phyloP scores from a whole-genome alignment of 225 moss, liverwort and hornwort genomes.

The Bryum argenteum region DNA sequence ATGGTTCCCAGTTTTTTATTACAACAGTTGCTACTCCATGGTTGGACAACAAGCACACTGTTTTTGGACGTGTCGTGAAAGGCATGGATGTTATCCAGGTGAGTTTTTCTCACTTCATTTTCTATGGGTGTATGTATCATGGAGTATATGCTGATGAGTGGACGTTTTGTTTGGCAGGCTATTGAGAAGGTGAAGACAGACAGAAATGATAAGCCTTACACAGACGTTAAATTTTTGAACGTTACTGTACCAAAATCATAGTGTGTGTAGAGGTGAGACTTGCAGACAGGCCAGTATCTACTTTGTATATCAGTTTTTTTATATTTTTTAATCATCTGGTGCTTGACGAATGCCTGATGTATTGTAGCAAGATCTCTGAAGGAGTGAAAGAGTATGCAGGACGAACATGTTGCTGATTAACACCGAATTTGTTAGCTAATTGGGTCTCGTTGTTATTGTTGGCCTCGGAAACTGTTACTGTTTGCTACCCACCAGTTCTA shows the following conservation, averaged over 20 bases:
- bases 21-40: slow-evolving; percentile 99
- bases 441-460: too few species aligned
- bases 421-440: too few species aligned
- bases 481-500: too few species aligned
- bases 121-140: not conserved
- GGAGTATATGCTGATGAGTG: slow-evolving; percentile 12
- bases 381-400: not conserved
- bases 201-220: slow-evolving; percentile 90
- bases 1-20: slow-evolving; percentile 97
- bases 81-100: slow-evolving; percentile 99
- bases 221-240: slow-evolving; percentile 90
- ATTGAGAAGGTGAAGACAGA: slow-evolving; percentile 95
- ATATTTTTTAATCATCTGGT: slow-evolving; percentile 7
- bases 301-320: slow-evolving; percentile 40
- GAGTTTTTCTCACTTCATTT: not conserved
- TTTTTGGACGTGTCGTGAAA: slow-evolving; percentile 95
- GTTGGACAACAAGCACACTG: slow-evolving; percentile 99
- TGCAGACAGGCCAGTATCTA: slow-evolving; percentile 29
- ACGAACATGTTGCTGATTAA: too few species aligned
- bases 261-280: slow-evolving; percentile 6
- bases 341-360: slow-evolving; percentile 13
- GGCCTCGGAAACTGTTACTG: too few species aligned
- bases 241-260: slow-evolving; percentile 89
- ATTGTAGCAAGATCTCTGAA: not conserved
- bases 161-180: slow-evolving; percentile 53